Base-by-base conservation (phyloP, 2,329 filamentous ascomycete species). In the Calonectria montana region DNA sequence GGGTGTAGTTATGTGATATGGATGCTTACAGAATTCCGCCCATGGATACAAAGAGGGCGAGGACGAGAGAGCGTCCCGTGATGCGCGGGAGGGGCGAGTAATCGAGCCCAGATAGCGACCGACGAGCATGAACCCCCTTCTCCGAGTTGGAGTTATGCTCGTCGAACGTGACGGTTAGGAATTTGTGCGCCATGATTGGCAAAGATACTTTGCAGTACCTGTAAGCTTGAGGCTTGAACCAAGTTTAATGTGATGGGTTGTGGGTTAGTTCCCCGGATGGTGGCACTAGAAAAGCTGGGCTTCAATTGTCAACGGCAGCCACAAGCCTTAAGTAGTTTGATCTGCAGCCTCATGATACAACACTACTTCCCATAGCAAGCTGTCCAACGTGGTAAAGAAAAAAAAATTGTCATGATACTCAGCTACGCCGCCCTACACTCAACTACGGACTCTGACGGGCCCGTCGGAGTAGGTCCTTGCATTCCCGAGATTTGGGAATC, bases 1-100 rank as follows among this genome's bases (percentile, higher is more conserved):
- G n/a, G 1, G 15, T 41, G 5, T 6, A 21, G 1, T 0, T 39
- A 0, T 13, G 13, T 1, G 5, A 12, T 12, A 4, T 53, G 12
- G 3, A 8, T 35, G 76, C 82, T 78, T 75, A 86, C 84, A 87
- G 83, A 31, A 87, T 67, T 59, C 85, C 85, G 1, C 85, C 85
- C 84, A 87, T 86, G 5, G 85, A 87, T 8, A 87, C 82, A 48
- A 87, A 80, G 1, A 82, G 68, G 1, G 81, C 85, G 76, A 87
- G 83, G 3, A 80, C 73, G 1, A 86, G 70, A 1, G 84, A 84
- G 2, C 80, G 80, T 4, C 79, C 76, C 0, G 85, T 84, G 16
- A 87, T 55, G 1, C 84, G 83, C 67, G 81, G 83, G 31, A 87
- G 74, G 1, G 86, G 86, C 13, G 85, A 86, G 75, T 86, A 87